Percentiles rank a stretch among this genome's conserved stretches.
These are phyloP conservation scores for Cercis canadensis DNA, from an alignment of 306 rosid genomes.

Conservation along the genomic window DNA sequence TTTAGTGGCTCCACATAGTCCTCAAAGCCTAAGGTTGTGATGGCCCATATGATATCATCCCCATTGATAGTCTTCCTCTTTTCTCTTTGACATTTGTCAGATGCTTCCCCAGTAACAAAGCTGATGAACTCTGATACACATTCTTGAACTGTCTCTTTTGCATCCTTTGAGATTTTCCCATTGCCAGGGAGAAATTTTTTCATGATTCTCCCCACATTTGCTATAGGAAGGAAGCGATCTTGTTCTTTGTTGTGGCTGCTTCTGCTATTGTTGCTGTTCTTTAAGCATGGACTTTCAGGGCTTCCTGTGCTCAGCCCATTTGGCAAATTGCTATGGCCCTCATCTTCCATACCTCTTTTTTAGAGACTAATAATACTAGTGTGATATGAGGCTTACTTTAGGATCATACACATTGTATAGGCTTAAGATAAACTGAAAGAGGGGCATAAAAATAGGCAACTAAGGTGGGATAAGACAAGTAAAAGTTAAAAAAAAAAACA, in stretches of 20 bases:
- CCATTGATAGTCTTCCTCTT: slow-evolving; percentile 78
- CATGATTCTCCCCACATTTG: slow-evolving; percentile 81
- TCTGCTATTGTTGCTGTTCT: slow-evolving; percentile 33
- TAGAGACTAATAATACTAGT: too few species aligned
- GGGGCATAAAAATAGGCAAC: slow-evolving; percentile 53
- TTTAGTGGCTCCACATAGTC: slow-evolving; percentile 66
- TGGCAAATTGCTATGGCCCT: slow-evolving; percentile 44
- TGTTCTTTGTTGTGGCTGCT: slow-evolving; percentile 58
- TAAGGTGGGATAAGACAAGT: slow-evolving; percentile 38
- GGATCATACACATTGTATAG: neutral
- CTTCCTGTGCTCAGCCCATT: slow-evolving; percentile 51
- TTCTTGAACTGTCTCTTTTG: slow-evolving; percentile 79
- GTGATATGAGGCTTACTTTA: too few species aligned
- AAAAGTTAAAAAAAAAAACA: slow-evolving; percentile 19
- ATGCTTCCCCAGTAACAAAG: slow-evolving; percentile 74
- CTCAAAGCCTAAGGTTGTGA: slow-evolving; percentile 73
- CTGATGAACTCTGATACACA: slow-evolving; percentile 84
- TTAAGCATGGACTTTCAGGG: slow-evolving; percentile 54
- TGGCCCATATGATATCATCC: slow-evolving; percentile 80
- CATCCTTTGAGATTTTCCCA: slow-evolving; percentile 82
- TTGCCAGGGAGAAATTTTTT: slow-evolving; percentile 68
- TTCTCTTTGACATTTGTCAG: slow-evolving; percentile 78
- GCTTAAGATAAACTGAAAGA: slow-evolving; percentile 37
- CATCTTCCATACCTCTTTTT: slow-evolving; percentile 50
- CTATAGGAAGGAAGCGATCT: slow-evolving; percentile 73